Evolutionary conservation across 1,139 yeast species (phyloP), one percentile per base, ranked within the genome.

Genomic region (Pichia sp.): DNA sequence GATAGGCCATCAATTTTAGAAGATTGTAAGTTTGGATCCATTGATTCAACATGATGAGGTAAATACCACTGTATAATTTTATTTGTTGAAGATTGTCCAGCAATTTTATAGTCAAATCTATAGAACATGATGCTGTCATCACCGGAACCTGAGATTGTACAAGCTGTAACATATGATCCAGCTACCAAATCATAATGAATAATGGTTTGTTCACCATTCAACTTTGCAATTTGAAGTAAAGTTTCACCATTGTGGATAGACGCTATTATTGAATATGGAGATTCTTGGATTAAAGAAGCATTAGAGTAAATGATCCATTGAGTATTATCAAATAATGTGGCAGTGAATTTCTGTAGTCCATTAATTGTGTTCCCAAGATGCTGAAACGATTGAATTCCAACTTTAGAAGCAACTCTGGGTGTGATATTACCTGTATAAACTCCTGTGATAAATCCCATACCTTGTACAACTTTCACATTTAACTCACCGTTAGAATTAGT

Each of bases 361-460:
- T 56, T 46, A n/a, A 58, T 49, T 18, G 63, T 56, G 4, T 56
- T 47, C 2, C 58, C 56, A 11, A 52, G 49, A 3, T 19, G 17
- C 15, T 50, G 51, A 25, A 47, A 76, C 63, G n/a, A 65, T 58
- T 54, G 73, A 73, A 51, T 82, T 0, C 91, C 93, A 30, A 80
- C 83, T 36, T 76, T 75, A 23, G 85, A 77, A 3, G 70, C 68
- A 34, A 82, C 57, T 21, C 69, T 63, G 1, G 88, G 82, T 7
- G 66, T 66, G 30, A 80, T 61, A n/a, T 59, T 41, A 6, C 55
- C 54, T 30, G 67, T 62, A 48, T 81, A 82, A 3, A 78, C 64
- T 2, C 83, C 80, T 5, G 85, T 75, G 12, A 79, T 62, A 45
- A 80, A 75, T 0, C 89, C 89, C 83, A 79, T 79, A 14, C 93